Conservation (phyloP, 2,329 filamentous ascomycete species). For the Beauveria scarabaeidicola region DNA sequence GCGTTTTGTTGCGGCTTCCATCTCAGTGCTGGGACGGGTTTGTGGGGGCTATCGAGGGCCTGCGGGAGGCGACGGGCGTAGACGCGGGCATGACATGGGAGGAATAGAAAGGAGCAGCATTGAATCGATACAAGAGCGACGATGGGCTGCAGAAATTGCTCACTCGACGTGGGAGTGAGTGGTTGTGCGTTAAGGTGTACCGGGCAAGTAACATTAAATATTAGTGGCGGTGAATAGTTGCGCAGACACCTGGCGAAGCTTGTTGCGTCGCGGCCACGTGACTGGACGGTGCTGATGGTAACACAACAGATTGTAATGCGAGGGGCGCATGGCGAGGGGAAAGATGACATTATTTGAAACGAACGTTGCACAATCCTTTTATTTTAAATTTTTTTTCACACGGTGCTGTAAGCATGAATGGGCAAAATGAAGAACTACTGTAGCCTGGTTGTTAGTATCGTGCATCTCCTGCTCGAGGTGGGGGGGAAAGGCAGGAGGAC, state of each 20-base stretch:
- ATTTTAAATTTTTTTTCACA: neutral
- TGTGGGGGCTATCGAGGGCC: slow-evolving; percentile 30
- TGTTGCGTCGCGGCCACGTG: neutral
- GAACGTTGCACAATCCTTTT: neutral
- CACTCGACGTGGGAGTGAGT: neutral
- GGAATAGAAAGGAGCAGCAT: slow-evolving; percentile 27
- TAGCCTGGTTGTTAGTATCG: neutral
- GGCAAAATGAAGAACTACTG: neutral
- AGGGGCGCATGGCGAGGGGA: neutral
- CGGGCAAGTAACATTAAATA: neutral
- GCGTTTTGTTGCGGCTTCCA: slow-evolving; percentile 34
- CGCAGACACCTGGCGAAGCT: neutral
- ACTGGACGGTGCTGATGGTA: neutral
- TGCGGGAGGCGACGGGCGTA: slow-evolving; percentile 25
- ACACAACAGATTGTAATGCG: neutral
- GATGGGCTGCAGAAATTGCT: slow-evolving; percentile 15
- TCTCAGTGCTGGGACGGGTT: slow-evolving; percentile 33
- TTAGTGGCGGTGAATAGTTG: neutral
- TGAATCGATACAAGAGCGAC: slow-evolving; percentile 27
- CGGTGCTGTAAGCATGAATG: neutral
- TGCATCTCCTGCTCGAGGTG: neutral
- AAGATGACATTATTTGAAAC: neutral
- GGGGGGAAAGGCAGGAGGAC: neutral
- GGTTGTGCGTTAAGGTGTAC: neutral
- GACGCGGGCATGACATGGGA: slow-evolving; percentile 29